phyloP scores from a whole-genome alignment of 345 rosid genomes.

The Corchorus olitorius region DNA sequence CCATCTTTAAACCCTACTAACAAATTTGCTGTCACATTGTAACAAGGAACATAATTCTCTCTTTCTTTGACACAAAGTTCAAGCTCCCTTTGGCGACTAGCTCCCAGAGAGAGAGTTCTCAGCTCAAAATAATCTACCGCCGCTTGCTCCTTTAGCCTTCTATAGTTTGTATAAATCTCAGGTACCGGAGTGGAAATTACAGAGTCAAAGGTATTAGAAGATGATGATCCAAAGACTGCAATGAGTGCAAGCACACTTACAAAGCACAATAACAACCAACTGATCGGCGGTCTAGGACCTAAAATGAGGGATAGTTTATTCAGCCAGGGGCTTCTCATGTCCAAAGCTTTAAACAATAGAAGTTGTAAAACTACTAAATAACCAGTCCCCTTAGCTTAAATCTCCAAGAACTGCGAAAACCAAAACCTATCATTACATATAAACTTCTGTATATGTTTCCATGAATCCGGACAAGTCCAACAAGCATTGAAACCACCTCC shows the following conservation, averaged over 20 bases:
- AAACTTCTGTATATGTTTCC: conserved; percentile 35
- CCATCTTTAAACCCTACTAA: conserved; percentile 77
- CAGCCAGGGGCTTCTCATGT: conserved; percentile 90
- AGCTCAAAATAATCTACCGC: conserved; percentile 83
- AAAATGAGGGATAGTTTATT: conserved; percentile 56
- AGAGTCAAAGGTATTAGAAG: conserved; percentile 58
- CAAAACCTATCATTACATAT: conserved; percentile 41
- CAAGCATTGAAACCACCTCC: conserved; percentile 34
- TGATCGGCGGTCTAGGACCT: conserved; percentile 67
- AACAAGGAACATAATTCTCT: conserved; percentile 91
- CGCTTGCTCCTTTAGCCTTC: conserved; percentile 92
- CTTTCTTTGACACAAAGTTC: conserved; percentile 84
- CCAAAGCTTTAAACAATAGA: conserved; percentile 37
- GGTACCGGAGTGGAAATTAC: conserved; percentile 44
- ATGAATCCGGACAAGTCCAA: conserved; percentile 28
- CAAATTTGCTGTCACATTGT: conserved; percentile 74
- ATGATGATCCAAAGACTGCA: conserved; percentile 67
- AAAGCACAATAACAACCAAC: conserved; percentile 66
- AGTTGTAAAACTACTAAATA: conserved; percentile 34
- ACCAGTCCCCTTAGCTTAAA: conserved; percentile 28
- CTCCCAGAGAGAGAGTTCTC: conserved; percentile 60
- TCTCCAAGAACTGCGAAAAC: conserved; percentile 38
- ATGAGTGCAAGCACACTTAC: conserved; percentile 67
- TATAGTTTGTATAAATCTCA: conserved; percentile 65
- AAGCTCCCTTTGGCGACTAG: conserved; percentile 56